Evolutionary conservation across 192 early-diverging fungal species (phyloP).

Genomic region (Chytriomyces hyalinus): DNA sequence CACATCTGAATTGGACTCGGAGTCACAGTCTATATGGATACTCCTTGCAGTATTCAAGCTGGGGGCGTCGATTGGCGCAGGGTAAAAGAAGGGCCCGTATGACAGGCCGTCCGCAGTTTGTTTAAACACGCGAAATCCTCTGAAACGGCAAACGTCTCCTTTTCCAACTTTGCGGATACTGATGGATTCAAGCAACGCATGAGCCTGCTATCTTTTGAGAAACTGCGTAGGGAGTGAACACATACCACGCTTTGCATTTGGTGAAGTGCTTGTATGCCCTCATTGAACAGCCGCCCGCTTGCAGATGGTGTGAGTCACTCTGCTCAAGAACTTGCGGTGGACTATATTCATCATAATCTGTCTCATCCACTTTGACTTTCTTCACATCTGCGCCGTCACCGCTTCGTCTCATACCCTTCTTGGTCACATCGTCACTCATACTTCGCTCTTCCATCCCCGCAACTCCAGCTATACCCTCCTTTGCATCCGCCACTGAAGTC

Average conservation of each 20-base stretch:
- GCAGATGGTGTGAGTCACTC: too few species aligned
- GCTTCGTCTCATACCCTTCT: too few species aligned
- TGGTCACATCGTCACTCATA: too few species aligned
- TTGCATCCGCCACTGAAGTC: too few species aligned
- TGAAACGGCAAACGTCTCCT: constrained; percentile 28
- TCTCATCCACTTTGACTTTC: too few species aligned
- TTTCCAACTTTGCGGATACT: constrained; percentile 19
- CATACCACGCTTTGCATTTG: constrained; percentile 11
- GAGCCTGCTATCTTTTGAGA: background rate
- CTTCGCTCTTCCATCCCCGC: too few species aligned
- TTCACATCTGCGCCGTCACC: too few species aligned
- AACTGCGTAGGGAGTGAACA: background rate
- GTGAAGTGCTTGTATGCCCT: background rate
- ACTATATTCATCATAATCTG: too few species aligned
- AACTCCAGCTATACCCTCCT: too few species aligned
- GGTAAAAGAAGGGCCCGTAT: constrained; percentile 11
- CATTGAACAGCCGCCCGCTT: too few species aligned
- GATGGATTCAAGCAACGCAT: background rate
- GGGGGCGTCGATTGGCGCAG: too few species aligned
- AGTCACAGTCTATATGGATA: background rate
- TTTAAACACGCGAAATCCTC: constrained; percentile 6
- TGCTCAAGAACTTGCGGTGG: too few species aligned
- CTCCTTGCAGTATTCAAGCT: background rate
- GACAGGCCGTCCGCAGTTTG: background rate
- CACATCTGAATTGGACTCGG: background rate